Conservation (phyloP, 306 rosid genomes). For the Phaseolus lunatus region DNA sequence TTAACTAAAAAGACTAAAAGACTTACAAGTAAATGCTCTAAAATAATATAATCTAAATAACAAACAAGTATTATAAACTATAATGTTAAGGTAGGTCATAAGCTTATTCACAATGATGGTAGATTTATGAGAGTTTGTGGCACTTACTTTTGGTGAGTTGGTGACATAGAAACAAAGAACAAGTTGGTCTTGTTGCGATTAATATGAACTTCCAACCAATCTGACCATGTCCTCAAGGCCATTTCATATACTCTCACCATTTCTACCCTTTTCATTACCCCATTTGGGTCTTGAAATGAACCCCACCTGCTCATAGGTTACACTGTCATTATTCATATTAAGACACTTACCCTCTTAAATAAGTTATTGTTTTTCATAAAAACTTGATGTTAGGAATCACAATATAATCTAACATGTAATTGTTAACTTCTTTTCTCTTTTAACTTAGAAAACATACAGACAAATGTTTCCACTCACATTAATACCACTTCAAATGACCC, state of each 20-base stretch:
- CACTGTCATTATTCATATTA: slow-evolving; percentile 19
- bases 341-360: background rate
- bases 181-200: slow-evolving; percentile 65
- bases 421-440: background rate
- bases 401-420: no score
- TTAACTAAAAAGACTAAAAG: no score
- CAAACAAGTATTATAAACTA: no score
- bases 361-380: no score
- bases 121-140: background rate
- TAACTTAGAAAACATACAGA: background rate
- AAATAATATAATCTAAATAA: no score
- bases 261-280: slow-evolving; percentile 58
- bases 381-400: no score
- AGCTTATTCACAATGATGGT: background rate
- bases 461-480: background rate
- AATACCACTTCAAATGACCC: background rate
- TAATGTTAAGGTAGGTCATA: no score
- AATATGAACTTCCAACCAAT: slow-evolving; percentile 82
- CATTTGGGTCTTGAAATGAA: slow-evolving; percentile 63
- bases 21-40: no score
- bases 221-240: slow-evolving; percentile 84
- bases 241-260: slow-evolving; percentile 72
- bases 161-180: slow-evolving; percentile 83
- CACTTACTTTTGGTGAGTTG: slow-evolving; percentile 76
- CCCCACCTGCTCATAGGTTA: slow-evolving; percentile 66